A percentile compares a stretch with the other conserved stretches of the same genome.
Conservation (phyloP, 2,329 filamentous ascomycete species). For the Nectriaceae sp. region DNA sequence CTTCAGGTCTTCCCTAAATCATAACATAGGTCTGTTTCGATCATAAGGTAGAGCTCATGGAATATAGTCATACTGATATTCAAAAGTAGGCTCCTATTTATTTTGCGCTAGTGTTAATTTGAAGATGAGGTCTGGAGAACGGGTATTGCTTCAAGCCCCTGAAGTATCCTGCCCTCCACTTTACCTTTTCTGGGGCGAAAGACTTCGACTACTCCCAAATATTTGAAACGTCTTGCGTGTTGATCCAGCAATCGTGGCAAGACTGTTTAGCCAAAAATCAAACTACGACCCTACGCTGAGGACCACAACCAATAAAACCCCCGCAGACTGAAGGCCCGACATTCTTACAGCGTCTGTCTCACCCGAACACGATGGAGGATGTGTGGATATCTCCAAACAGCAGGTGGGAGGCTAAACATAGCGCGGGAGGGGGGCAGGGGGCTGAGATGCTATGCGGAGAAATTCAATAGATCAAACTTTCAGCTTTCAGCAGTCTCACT, state of each 20-base stretch:
- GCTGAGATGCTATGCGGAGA: background rate
- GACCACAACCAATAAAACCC: background rate
- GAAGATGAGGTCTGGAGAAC: too few species aligned
- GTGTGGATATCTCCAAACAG: too few species aligned
- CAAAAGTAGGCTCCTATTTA: too few species aligned
- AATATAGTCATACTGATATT: too few species aligned
- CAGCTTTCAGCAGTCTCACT: too few species aligned
- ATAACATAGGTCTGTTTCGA: too few species aligned
- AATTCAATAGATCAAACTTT: background rate
- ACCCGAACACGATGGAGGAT: background rate
- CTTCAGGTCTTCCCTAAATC: too few species aligned
- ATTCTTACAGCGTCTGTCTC: background rate
- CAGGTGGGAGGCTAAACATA: background rate
- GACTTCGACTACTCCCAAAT: background rate
- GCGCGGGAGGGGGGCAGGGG: background rate
- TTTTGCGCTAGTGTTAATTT: too few species aligned
- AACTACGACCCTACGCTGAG: background rate
- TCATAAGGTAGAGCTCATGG: too few species aligned
- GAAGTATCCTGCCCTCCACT: too few species aligned
- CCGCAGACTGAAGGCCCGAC: background rate
- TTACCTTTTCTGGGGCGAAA: too few species aligned
- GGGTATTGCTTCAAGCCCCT: too few species aligned
- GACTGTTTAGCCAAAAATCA: background rate
- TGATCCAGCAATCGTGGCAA: background rate
- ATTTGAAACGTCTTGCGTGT: background rate